Base-by-base conservation (phyloP, 179 eudicot genomes). In the Silene vulgaris region DNA sequence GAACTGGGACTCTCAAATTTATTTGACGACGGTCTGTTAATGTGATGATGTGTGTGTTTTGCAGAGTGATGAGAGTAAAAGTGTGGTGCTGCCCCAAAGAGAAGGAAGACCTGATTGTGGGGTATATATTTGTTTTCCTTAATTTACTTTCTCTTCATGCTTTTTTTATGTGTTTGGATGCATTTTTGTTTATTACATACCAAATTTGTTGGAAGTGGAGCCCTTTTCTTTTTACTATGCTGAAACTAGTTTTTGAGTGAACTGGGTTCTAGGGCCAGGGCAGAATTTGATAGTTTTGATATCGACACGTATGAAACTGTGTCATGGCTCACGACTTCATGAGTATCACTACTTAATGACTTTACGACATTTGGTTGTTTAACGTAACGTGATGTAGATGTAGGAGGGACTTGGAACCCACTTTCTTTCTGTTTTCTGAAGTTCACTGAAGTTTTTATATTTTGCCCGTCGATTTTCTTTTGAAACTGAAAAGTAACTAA, bases 21-120 rank as follows among this genome's bases (percentile, higher is more conserved):
- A 12, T 78, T 66, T 16, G 17, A 13, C 40, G 48, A 13, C 40
- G 48, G 48, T 12, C 48, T 35, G 30, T 43, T 35, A 30, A 35
- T 79, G 65, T 52, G 20, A 19, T 75, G 52, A 60, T 62, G 52
- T 19, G 12, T 57, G 48, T 28, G 65, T 17, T 40, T 68, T 70
- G 75, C 78, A 86, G 87, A 74, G 60, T 82, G 75, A 30, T 76
- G 79, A 64, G 64, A 63, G 52, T 63, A 72, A 72, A 76, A 79
- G 77, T 77, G 90, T 80, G 75, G 76, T 89, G 3, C 93, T 89
- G 3, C 93, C 91, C 20, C 90, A 88, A 78, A 86, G 96, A 86
- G 83, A 80, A 79, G 91, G 93, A 80, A 86, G 86, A 75, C 87
- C 89, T 23, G 88, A 88, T 61, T 90, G 96, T 84, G 90, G 82